These are phyloP conservation scores for Nakazawaea ernobii DNA, from an alignment of 805 yeast species.

Conservation along the genomic window DNA sequence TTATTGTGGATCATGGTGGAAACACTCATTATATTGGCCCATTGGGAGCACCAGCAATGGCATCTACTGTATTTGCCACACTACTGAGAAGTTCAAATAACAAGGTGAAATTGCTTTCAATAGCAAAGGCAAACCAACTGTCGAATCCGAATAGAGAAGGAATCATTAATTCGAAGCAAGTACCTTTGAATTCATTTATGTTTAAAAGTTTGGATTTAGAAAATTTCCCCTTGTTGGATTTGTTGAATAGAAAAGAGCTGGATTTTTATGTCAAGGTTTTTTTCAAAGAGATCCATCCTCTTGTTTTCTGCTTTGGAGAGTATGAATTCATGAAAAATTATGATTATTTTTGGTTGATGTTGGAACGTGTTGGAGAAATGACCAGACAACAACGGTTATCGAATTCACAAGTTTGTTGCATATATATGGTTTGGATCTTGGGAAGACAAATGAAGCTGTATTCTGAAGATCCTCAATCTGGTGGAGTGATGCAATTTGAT, in stretches of 20 bases:
- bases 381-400: background rate
- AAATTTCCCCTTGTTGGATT: slow-evolving; percentile 11
- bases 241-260: slow-evolving; percentile 10
- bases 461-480: background rate
- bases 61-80: slow-evolving; percentile 8
- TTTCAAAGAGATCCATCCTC: slow-evolving; percentile 12
- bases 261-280: slow-evolving; percentile 11
- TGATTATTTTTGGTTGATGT: slow-evolving; percentile 5
- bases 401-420: slow-evolving; percentile 14
- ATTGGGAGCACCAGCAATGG: slow-evolving; percentile 14
- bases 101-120: slow-evolving; percentile 1
- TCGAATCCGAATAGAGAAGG: slow-evolving; percentile 4
- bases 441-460: slow-evolving; percentile 6
- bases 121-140: background rate
- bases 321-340: slow-evolving; percentile 2
- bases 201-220: slow-evolving; percentile 1
- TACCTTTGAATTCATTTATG: slow-evolving; percentile 4
- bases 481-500: slow-evolving; percentile 6
- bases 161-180: slow-evolving; percentile 11
- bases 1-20: slow-evolving; percentile 15
- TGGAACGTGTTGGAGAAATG: background rate
- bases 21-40: slow-evolving; percentile 16
- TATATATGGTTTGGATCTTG: slow-evolving; percentile 18
- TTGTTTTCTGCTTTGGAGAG: slow-evolving; percentile 9
- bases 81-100: slow-evolving; percentile 6